Conservation (phyloP, 2,329 filamentous ascomycete genomes). For the Microcyclospora pomicola region DNA sequence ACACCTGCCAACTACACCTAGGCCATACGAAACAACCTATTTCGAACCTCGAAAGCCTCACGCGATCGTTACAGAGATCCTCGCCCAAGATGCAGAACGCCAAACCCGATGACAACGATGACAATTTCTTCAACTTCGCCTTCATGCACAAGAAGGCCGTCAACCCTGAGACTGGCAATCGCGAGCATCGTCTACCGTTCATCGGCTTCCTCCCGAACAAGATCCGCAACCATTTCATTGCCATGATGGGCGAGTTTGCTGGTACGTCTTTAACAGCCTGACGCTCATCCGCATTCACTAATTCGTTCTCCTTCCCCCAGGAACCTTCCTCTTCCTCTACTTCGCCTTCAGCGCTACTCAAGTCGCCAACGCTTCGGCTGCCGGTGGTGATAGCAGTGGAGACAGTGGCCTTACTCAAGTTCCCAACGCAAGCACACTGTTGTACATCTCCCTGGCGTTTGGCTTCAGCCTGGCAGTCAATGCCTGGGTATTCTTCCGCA, state of each 20-base stretch:
- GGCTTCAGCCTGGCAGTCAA: conserved; percentile 32
- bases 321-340: conserved; percentile 31
- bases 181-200: conserved; percentile 26
- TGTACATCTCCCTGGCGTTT: conserved; percentile 29
- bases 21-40: too few relatives aligned
- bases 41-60: too few relatives aligned
- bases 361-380: conserved; percentile 26
- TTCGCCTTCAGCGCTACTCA: conserved; percentile 27
- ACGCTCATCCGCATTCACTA: background rate
- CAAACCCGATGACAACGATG: conserved; percentile 14
- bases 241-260: conserved; percentile 32
- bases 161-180: conserved; percentile 5
- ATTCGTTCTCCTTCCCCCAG: too few relatives aligned
- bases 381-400: conserved; percentile 5
- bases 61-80: too few relatives aligned
- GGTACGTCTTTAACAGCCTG: conserved; percentile 16
- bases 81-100: conserved; percentile 6
- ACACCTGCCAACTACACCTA: too few relatives aligned
- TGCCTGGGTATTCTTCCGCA: conserved; percentile 33
- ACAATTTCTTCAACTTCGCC: conserved; percentile 22
- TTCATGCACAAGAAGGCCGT: conserved; percentile 23
- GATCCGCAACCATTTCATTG: conserved; percentile 30
- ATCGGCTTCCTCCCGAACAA: conserved; percentile 32
- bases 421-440: conserved; percentile 22
- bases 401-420: conserved; percentile 11